phyloP scores from a whole-genome alignment of 176 grass and related monocot species.

The Musa troglodytarum region DNA sequence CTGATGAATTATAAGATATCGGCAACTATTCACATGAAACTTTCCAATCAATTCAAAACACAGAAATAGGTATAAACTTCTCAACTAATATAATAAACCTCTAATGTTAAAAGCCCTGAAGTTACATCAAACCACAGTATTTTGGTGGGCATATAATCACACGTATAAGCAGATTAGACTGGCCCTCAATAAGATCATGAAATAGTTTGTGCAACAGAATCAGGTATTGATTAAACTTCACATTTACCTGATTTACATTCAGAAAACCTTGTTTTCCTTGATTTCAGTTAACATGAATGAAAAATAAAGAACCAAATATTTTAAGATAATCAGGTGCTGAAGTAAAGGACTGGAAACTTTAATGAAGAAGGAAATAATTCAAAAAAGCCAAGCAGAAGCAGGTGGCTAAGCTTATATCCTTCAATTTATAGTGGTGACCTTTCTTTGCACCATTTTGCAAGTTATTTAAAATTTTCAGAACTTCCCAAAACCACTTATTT shows the following conservation, averaged over 20 bases:
- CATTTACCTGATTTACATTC: neutral
- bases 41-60: too few species aligned
- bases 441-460: neutral
- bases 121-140: neutral
- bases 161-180: neutral
- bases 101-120: neutral
- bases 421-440: neutral
- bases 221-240: neutral
- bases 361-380: neutral
- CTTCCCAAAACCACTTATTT: too few species aligned
- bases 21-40: too few species aligned
- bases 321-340: neutral
- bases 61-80: neutral
- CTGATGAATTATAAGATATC: too few species aligned
- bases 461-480: neutral
- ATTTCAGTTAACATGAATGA: neutral
- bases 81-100: neutral
- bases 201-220: neutral
- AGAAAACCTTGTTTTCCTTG: neutral
- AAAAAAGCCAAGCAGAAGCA: neutral
- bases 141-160: neutral
- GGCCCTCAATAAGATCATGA: neutral
- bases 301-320: neutral
- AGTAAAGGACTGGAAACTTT: neutral
- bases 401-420: neutral